Conservation (phyloP, 1,284 basidiomycete genomes). For the Megacollybia platyphylla region DNA sequence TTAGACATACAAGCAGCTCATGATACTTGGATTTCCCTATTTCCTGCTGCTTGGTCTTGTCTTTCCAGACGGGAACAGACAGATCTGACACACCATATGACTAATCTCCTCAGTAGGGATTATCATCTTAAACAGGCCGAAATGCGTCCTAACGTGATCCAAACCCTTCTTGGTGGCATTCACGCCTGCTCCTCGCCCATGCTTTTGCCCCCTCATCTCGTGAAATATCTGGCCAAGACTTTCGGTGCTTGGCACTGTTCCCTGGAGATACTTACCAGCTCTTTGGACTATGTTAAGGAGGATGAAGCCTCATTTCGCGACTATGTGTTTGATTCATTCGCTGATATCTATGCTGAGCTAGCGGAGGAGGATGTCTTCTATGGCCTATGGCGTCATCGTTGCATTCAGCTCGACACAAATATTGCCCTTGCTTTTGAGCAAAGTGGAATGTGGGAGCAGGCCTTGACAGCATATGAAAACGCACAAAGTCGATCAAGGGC, state of each 20-base stretch:
- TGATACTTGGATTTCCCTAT: conserved; percentile 83
- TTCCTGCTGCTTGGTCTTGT: conserved; percentile 83
- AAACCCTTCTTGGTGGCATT: conserved; percentile 81
- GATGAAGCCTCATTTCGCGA: conserved; percentile 80
- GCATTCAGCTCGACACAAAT: conserved; percentile 85
- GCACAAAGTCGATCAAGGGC: conserved; percentile 84
- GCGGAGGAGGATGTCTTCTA: conserved; percentile 98
- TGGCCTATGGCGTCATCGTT: conserved; percentile 88
- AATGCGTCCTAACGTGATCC: conserved; percentile 89
- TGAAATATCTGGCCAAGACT: conserved; percentile 95
- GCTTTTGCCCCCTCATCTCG: conserved; percentile 85
- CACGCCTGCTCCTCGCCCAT: conserved; percentile 80
- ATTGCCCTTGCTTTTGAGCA: conserved; percentile 91
- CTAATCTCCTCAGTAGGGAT: conserved; percentile 86
- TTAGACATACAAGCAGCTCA: conserved; percentile 72
- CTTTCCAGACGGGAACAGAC: conserved; percentile 81
- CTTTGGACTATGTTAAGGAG: conserved; percentile 62
- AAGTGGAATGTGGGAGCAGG: conserved; percentile 95
- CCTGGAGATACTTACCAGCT: conserved; percentile 80
- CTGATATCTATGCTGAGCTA: conserved; percentile 92
- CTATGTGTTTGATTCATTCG: conserved; percentile 81
- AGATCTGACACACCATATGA: conserved; percentile 84
- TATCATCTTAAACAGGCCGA: conserved; percentile 87
- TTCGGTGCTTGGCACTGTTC: conserved; percentile 93
- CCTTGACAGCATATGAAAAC: conserved; percentile 80